Conservation (phyloP, 805 yeast genomes). For the Spathaspora boniae region DNA sequence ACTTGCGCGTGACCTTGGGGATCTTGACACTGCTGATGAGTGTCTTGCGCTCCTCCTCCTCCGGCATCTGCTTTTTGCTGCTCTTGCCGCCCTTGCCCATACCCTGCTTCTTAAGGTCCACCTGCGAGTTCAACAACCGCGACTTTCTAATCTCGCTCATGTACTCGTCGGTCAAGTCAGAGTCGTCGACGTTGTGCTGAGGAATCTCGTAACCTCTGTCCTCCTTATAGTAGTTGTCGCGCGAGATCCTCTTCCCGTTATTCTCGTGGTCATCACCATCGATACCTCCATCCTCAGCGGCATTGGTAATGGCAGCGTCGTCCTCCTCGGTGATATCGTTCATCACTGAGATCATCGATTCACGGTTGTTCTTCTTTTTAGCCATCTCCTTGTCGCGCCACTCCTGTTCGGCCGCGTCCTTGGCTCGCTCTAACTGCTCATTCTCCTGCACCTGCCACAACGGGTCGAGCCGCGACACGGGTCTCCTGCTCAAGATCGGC, state of each 20-base stretch:
- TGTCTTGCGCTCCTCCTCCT: conserved; percentile 41
- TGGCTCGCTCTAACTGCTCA: conserved; percentile 42
- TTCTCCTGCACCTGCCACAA: conserved; percentile 50
- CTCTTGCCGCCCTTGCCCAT: no score
- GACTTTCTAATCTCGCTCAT: conserved; percentile 43
- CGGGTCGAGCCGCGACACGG: conserved; percentile 56
- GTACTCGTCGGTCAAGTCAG: conserved; percentile 41
- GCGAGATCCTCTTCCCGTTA: conserved; percentile 15
- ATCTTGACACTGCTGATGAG: conserved; percentile 59
- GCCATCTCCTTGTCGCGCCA: conserved; percentile 7
- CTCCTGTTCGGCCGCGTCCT: conserved; percentile 33
- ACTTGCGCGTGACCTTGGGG: conserved; percentile 69
- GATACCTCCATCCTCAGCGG: neutral
- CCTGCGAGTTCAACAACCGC: conserved; percentile 41
- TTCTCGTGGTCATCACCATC: conserved; percentile 5
- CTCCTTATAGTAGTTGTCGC: conserved; percentile 17
- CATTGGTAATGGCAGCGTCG: no score
- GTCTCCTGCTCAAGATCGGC: conserved; percentile 48
- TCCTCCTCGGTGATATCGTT: conserved; percentile 14
- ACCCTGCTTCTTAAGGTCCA: conserved; percentile 21
- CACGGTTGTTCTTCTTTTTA: conserved; percentile 21
- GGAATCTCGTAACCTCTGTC: conserved; percentile 30
- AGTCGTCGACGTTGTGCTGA: conserved; percentile 31
- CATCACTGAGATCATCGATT: conserved; percentile 33
- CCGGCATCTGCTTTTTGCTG: conserved; percentile 11